Conservation (phyloP, 768 basidiomycete species). For the Lyophyllum shimeji region DNA sequence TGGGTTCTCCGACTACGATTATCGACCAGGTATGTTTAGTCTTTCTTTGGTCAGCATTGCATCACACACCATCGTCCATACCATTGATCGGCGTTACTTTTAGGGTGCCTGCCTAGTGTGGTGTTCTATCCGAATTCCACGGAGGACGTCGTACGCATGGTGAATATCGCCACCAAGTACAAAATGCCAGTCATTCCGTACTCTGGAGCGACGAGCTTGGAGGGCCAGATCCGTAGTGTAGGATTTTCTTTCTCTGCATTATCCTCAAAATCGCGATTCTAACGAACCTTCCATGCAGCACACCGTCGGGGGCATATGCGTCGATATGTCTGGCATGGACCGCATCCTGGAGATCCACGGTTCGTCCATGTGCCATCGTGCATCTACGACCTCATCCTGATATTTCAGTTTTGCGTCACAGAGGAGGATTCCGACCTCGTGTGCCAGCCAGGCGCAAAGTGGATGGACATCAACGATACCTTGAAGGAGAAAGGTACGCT, state of each 20-base stretch:
- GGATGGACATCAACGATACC: slow-evolving; percentile 72
- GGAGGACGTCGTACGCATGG: slow-evolving; percentile 79
- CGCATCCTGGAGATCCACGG: slow-evolving; percentile 74
- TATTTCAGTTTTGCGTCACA: slow-evolving; percentile 21
- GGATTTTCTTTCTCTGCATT: slow-evolving; percentile 18
- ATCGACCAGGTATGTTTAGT: slow-evolving; percentile 58
- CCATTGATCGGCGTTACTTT: too few species aligned
- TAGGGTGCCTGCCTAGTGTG: slow-evolving; percentile 45
- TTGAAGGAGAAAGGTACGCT: slow-evolving; percentile 56
- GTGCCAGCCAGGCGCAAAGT: slow-evolving; percentile 70
- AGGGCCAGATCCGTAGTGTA: slow-evolving; percentile 73
- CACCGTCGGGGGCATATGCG: slow-evolving; percentile 65
- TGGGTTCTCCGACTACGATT: slow-evolving; percentile 53
- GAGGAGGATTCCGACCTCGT: slow-evolving; percentile 72
- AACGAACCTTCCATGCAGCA: slow-evolving; percentile 24
- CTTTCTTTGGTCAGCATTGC: too few species aligned
- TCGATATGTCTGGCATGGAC: slow-evolving; percentile 81
- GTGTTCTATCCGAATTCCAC: slow-evolving; percentile 68
- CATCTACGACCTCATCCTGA: not conserved
- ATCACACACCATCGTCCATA: too few species aligned
- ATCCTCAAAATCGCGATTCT: not conserved
- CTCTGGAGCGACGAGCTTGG: slow-evolving; percentile 80
- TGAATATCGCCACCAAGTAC: slow-evolving; percentile 73
- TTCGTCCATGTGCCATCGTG: slow-evolving; percentile 25
- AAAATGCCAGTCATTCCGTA: slow-evolving; percentile 78